Percentiles rank a stretch among this genome's conserved stretches.
phyloP scores from a whole-genome alignment of 2,329 filamentous ascomycete species.

The Claviceps maximensis region DNA sequence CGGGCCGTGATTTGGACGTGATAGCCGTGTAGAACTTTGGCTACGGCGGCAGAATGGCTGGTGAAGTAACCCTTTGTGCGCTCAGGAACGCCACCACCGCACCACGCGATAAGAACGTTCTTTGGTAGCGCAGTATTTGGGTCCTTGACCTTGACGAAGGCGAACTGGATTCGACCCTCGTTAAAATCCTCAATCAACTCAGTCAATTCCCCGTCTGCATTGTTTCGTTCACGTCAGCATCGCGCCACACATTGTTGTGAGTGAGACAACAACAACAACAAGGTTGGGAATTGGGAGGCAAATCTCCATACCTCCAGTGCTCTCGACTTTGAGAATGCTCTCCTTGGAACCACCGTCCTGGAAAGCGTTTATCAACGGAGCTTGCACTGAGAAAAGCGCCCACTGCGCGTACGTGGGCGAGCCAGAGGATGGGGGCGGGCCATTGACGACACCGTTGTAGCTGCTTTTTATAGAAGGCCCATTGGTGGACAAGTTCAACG shows the following conservation, averaged over 20 bases:
- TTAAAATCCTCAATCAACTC: conserved; percentile 93
- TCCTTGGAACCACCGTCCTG: conserved; percentile 78
- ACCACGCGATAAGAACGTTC: conserved; percentile 89
- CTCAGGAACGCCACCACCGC: conserved; percentile 95
- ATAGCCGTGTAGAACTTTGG: conserved; percentile 90
- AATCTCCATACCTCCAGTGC: conserved; percentile 57
- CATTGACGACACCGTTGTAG: conserved; percentile 48
- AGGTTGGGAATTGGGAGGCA: not conserved
- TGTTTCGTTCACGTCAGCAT: conserved; percentile 10
- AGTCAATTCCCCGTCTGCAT: conserved; percentile 71
- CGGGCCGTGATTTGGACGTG: conserved; percentile 96
- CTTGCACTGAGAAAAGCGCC: conserved; percentile 87
- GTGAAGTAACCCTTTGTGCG: conserved; percentile 97
- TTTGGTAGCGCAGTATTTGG: conserved; percentile 83
- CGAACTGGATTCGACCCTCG: conserved; percentile 92
- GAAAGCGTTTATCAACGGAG: conserved; percentile 85
- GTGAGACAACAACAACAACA: not conserved
- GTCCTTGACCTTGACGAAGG: conserved; percentile 92
- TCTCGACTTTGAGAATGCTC: conserved; percentile 89
- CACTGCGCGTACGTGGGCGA: conserved; percentile 83
- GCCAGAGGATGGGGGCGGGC: conserved; percentile 34
- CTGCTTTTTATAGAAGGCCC: conserved; percentile 76
- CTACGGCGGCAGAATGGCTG: conserved; percentile 78
- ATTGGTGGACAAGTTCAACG: conserved; percentile 66
- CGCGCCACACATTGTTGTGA: not conserved